phyloP scores from a whole-genome alignment of 108 stramenopile genomes.

The Skeletonema marinoi region DNA sequence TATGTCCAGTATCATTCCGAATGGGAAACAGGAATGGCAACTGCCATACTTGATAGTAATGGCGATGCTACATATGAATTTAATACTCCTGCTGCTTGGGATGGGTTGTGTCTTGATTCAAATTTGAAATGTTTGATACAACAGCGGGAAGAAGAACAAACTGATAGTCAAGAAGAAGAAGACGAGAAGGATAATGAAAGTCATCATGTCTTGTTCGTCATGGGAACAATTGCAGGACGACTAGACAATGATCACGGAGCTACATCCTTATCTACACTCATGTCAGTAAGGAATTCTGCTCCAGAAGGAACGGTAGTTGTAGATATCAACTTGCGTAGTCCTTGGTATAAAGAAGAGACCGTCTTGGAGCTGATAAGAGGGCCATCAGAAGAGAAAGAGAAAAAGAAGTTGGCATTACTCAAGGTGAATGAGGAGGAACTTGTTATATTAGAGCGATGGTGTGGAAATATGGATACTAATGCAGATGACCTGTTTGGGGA shows the following conservation, averaged over 20 bases:
- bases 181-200: not conserved
- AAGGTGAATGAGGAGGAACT: slow-evolving; percentile 60
- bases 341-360: slow-evolving; percentile 29
- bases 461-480: slow-evolving; percentile 2
- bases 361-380: slow-evolving; percentile 42
- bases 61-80: slow-evolving; percentile 53
- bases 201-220: slow-evolving; percentile 17
- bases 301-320: slow-evolving; percentile 43
- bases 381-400: not conserved
- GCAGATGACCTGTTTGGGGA: slow-evolving; percentile 19
- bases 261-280: slow-evolving; percentile 36
- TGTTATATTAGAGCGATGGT: slow-evolving; percentile 33
- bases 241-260: slow-evolving; percentile 27
- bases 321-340: slow-evolving; percentile 51
- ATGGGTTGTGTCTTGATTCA: slow-evolving; percentile 19
- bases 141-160: not conserved
- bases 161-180: not conserved
- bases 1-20: slow-evolving; percentile 26
- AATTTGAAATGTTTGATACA: not conserved
- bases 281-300: slow-evolving; percentile 23
- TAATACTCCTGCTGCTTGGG: slow-evolving; percentile 53
- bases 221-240: slow-evolving; percentile 45
- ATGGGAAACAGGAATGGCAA: slow-evolving; percentile 51
- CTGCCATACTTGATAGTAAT: slow-evolving; percentile 19
- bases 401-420: slow-evolving; percentile 33